Base-by-base conservation (phyloP, 179 eudicot genomes). In the Beta lomatogona region DNA sequence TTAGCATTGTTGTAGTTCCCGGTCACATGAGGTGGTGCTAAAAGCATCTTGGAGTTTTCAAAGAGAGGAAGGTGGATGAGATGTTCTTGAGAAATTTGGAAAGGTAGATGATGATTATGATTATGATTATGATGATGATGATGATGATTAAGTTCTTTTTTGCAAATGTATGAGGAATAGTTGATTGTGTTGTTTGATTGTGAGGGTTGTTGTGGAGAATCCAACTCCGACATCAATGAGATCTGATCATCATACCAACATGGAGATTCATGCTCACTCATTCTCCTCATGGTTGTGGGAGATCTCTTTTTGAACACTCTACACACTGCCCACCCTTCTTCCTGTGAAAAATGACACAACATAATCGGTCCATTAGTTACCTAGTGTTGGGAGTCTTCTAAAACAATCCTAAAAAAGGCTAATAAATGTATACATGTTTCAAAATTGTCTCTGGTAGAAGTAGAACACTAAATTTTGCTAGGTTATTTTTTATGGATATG, bases 261-360 rank as follows among this genome's bases (percentile, higher is more conserved):
- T 48, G 92, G 91, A 3, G 93, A 91, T 0, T 85, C 91, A 45
- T 81, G 73, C 63, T 88, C 95, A 13, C 83, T 80, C 25, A 89
- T 58, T 72, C 81, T 89, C 53, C 89, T 85, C 80, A 88, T 85
- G 9, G 89, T 75, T 41, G 96, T 71, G 12, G 97, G 81, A 55
- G 81, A 83, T 79, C 89, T 86, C 83, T 93, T 93, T 92, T 91
- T 93, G 91, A 92, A 93, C 65, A 89, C 94, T 74, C 93, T 85
- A 79, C 95, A 93, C 8, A 93, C 92, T 6, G 86, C 97, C 97
- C 97, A 93, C 4, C 97, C 97, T 89, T 93, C 97, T 89, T 93
- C 97, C 95, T 93, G 88, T 22, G n/a, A 44, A 60, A 72, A 10
- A n/a, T 67, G n/a, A 41, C 66, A 71, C 28, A 68, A 21, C 54